A percentile compares a stretch with the other conserved stretches of the same genome.
Conservation (phyloP, 768 basidiomycete genomes). For the Mycena belliarum region DNA sequence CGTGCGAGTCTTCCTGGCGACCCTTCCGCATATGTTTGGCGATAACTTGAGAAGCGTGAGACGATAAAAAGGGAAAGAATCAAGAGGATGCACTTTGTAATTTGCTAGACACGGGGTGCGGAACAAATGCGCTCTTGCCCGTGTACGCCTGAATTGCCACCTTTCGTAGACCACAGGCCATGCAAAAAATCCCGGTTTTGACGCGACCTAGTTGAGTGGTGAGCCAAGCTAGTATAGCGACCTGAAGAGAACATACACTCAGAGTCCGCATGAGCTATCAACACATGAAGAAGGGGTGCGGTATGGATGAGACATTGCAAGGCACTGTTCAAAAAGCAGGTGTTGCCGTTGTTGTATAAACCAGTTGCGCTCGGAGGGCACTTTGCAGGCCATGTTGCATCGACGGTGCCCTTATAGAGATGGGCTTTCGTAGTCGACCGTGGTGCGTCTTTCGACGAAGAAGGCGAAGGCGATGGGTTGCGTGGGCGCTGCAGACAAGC, state of each 20-base stretch:
- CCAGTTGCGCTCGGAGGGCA: constrained; percentile 54
- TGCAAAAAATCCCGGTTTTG: constrained; percentile 64
- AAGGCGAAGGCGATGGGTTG: constrained; percentile 17
- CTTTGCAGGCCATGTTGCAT: constrained; percentile 60
- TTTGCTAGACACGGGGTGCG: constrained; percentile 63
- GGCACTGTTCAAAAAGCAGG: constrained; percentile 94
- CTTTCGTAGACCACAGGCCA: constrained; percentile 68
- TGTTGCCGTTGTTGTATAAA: constrained; percentile 86
- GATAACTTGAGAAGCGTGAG: constrained; percentile 55
- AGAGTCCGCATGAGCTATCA: constrained; percentile 52
- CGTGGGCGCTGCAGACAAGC: constrained; percentile 20
- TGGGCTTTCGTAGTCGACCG: constrained; percentile 35
- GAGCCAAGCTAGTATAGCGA: constrained; percentile 4
- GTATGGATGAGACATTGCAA: constrained; percentile 94
- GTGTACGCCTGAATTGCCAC: constrained; percentile 58
- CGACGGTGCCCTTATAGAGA: constrained; percentile 56
- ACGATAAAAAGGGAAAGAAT: background rate
- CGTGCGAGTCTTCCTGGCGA: constrained; percentile 97
- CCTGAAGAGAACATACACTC: constrained; percentile 54
- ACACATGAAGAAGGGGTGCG: constrained; percentile 73
- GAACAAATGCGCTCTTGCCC: constrained; percentile 54
- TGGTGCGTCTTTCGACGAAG: background rate
- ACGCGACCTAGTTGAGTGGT: constrained; percentile 35
- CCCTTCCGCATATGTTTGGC: constrained; percentile 89
- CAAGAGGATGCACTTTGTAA: constrained; percentile 60